Evolutionary conservation across 495 filamentous ascomycete species (phyloP).

Genomic region (Aspergillus steynii): DNA sequence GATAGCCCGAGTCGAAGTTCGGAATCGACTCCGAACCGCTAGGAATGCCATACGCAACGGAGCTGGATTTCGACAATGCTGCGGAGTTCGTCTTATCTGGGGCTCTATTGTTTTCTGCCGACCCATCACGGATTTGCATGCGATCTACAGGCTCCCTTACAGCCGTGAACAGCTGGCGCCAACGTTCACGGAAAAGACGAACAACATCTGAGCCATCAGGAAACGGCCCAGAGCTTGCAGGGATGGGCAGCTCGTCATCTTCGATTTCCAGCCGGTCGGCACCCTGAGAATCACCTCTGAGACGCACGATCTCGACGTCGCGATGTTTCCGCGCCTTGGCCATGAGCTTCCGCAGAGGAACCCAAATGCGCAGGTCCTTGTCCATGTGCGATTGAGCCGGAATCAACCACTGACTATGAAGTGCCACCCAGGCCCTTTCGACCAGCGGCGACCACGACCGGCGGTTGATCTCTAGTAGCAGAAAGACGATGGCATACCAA

Average conservation of each 20-base stretch:
- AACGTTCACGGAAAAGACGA: not conserved
- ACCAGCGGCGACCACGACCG: not conserved
- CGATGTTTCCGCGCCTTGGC: not conserved
- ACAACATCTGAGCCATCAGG: not conserved
- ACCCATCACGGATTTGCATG: not conserved
- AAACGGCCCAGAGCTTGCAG: not conserved
- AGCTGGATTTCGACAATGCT: not conserved
- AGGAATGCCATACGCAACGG: not conserved
- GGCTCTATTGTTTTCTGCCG: not conserved
- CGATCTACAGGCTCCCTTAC: not conserved
- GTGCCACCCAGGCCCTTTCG: not conserved
- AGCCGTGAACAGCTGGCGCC: not conserved
- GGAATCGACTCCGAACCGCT: not conserved
- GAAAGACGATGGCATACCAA: not conserved
- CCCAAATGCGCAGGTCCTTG: not conserved
- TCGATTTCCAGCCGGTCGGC: not conserved
- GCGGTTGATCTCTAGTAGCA: not conserved
- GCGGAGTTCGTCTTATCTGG: not conserved
- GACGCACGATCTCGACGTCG: not conserved
- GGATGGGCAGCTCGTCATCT: not conserved
- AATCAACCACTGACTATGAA: not conserved
- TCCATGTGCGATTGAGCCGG: not conserved
- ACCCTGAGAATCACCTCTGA: not conserved
- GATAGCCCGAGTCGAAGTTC: not conserved
- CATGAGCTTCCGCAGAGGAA: not conserved